Percentiles rank a stretch among this genome's conserved stretches.
These are phyloP conservation scores for Colletotrichum chrysophilum DNA, from an alignment of 2,329 filamentous ascomycete genomes.

Conservation along the genomic window DNA sequence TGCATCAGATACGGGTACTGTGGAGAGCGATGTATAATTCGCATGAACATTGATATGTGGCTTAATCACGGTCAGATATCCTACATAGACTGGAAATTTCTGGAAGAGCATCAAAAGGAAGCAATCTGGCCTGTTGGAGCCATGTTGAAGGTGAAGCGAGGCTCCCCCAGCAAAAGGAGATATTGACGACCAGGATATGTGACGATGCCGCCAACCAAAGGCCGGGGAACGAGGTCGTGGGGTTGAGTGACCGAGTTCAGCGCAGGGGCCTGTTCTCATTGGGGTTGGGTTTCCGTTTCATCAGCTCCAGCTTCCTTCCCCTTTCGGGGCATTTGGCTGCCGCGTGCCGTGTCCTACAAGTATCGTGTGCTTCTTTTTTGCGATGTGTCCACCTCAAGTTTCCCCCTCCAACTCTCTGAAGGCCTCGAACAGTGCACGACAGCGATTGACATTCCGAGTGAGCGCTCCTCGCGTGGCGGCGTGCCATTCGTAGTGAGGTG, in stretches of 20 bases:
- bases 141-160: not conserved
- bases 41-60: not conserved
- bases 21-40: not conserved
- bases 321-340: not conserved
- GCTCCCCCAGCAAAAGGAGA: not conserved
- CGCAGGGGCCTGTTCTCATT: not conserved
- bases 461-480: not conserved
- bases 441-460: not conserved
- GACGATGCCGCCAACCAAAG: constrained; percentile 2
- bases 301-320: not conserved
- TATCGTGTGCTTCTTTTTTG: not conserved
- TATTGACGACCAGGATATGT: not conserved
- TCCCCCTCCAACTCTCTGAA: not conserved
- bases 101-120: not conserved
- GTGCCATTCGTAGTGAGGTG: not conserved
- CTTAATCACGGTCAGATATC: not conserved
- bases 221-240: constrained; percentile 4
- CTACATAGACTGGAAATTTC: not conserved
- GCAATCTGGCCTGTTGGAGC: constrained; percentile 2
- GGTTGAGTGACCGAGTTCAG: not conserved
- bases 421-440: not conserved
- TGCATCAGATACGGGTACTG: not conserved
- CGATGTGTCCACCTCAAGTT: not conserved
- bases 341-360: not conserved
- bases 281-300: constrained; percentile 12